Percentiles rank a stretch among this genome's conserved stretches.
phyloP scores from a whole-genome alignment of 345 rosid species.

The Balakata baccata region DNA sequence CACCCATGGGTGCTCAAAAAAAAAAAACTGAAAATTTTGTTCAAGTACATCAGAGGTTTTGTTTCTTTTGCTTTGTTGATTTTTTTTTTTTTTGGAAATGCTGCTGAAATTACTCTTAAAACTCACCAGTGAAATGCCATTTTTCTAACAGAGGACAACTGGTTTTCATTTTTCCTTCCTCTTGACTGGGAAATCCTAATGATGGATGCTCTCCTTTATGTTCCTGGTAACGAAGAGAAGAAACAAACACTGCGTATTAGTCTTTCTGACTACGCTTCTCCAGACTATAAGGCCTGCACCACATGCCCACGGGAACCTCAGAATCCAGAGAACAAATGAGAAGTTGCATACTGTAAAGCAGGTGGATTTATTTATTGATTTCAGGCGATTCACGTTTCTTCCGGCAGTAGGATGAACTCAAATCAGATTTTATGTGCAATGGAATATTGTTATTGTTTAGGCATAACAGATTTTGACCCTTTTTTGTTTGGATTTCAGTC shows the following conservation, averaged over 20 bases:
- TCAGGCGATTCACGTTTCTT: not conserved
- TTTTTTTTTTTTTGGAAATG: not conserved
- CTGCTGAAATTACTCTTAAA: not conserved
- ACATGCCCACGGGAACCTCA: conserved; percentile 16
- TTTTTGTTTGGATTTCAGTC: not conserved
- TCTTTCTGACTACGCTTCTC: conserved; percentile 38
- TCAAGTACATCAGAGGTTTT: too few species aligned
- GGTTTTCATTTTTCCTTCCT: conserved; percentile 53
- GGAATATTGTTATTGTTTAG: not conserved
- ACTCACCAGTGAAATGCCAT: not conserved
- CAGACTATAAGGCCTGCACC: conserved; percentile 36
- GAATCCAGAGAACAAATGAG: conserved; percentile 1
- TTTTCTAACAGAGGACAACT: conserved; percentile 39
- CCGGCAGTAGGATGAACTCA: not conserved
- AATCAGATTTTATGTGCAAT: not conserved
- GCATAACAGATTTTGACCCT: not conserved
- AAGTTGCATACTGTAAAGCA: not conserved
- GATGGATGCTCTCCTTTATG: conserved; percentile 81
- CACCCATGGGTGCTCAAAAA: not conserved
- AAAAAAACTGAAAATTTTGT: too few species aligned
- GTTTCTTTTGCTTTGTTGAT: not conserved
- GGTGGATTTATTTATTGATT: not conserved
- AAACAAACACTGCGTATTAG: conserved; percentile 57
- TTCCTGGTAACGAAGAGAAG: conserved; percentile 71
- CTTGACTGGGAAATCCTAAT: conserved; percentile 81